phyloP scores from a whole-genome alignment of 345 rosid genomes.

The Linum usitatissimum region DNA sequence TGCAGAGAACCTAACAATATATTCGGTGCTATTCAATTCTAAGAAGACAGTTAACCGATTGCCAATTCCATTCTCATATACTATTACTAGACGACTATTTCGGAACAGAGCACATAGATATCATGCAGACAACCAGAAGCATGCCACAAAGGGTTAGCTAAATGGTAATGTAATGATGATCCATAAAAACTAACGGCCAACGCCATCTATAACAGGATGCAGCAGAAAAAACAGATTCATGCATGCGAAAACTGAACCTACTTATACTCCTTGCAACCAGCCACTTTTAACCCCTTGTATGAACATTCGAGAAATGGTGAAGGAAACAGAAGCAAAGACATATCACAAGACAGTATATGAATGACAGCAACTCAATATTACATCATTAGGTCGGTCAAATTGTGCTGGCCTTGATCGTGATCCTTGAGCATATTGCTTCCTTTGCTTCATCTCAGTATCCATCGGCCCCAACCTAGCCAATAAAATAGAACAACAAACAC shows the following conservation, averaged over 20 bases:
- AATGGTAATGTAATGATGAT: no score
- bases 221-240: no score
- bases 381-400: constrained; percentile 24
- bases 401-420: constrained; percentile 7
- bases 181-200: no score
- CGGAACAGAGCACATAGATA: no score
- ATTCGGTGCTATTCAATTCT: not conserved
- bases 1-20: no score
- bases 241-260: no score
- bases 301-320: not conserved
- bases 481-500: not conserved
- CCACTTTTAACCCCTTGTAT: no score
- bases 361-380: not conserved
- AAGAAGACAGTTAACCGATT: not conserved
- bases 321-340: not conserved
- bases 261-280: no score
- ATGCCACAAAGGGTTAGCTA: no score
- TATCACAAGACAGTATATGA: not conserved
- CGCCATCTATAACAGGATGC: no score
- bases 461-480: constrained; percentile 34
- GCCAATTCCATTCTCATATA: not conserved
- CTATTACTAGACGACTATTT: no score
- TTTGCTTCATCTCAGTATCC: constrained; percentile 17
- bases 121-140: no score
- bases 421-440: constrained; percentile 11